Conservation (phyloP, 148 eudicot genomes). For the Spergularia bocconei region DNA sequence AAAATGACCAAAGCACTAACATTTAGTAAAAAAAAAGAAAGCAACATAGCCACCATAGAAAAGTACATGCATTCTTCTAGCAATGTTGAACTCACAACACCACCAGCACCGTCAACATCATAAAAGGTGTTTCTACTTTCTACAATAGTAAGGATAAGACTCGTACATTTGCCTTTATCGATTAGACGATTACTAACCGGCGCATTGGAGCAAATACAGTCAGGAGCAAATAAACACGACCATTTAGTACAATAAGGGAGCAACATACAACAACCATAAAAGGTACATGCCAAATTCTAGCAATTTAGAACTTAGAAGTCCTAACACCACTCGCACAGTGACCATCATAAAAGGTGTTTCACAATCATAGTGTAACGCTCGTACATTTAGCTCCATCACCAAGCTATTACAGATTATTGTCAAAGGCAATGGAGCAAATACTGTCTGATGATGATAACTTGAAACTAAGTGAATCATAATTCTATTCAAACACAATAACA, state of each 20-base stretch:
- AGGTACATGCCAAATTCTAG: not conserved
- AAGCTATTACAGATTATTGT: not conserved
- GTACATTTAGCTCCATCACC: no score
- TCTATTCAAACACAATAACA: conserved; percentile 1
- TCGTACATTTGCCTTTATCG: no score
- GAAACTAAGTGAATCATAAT: not conserved
- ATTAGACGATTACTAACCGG: no score
- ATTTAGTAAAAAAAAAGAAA: not conserved
- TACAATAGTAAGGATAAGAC: no score
- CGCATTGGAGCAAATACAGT: no score
- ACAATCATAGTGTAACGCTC: no score
- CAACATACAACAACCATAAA: not conserved
- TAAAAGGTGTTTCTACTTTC: no score
- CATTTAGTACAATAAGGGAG: not conserved
- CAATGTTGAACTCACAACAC: not conserved
- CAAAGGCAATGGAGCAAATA: not conserved
- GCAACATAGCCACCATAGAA: not conserved
- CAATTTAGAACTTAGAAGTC: not conserved
- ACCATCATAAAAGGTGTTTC: no score
- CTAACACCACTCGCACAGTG: not conserved
- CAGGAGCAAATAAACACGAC: no score
- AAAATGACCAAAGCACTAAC: not conserved
- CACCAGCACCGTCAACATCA: not conserved
- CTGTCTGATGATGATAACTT: not conserved
- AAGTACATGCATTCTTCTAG: not conserved